phyloP scores from a whole-genome alignment of 2,329 filamentous ascomycete genomes.

The Ramularia endophylla region DNA sequence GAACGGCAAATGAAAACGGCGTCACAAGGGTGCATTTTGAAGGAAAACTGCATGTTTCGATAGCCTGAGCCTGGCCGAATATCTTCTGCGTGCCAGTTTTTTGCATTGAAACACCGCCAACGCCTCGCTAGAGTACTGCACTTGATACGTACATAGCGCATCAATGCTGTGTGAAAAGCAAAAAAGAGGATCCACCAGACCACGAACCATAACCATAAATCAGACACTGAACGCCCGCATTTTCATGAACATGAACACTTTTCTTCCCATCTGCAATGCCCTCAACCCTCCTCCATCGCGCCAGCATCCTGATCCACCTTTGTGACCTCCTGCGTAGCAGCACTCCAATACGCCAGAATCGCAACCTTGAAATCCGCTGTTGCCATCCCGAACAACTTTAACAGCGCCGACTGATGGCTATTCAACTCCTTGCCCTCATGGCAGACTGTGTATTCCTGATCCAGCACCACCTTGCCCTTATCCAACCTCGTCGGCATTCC shows the following conservation, averaged over 20 bases:
- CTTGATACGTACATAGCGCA: slow-evolving; percentile 19
- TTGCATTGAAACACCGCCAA: slow-evolving; percentile 23
- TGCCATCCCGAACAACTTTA: slow-evolving; percentile 90
- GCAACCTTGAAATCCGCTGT: slow-evolving; percentile 85
- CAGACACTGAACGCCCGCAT: too few relatives aligned
- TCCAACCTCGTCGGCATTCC: slow-evolving; percentile 85
- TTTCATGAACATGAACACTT: slow-evolving; percentile 4
- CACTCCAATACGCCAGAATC: slow-evolving; percentile 55
- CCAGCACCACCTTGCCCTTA: slow-evolving; percentile 79
- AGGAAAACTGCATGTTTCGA: slow-evolving; percentile 14
- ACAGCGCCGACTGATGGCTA: slow-evolving; percentile 81
- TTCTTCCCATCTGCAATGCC: too few relatives aligned
- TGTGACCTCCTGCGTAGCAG: slow-evolving; percentile 29
- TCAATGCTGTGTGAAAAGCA: slow-evolving; percentile 19
- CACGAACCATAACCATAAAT: slow-evolving; percentile 1
- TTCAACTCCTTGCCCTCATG: slow-evolving; percentile 79
- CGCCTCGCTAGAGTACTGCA: slow-evolving; percentile 25
- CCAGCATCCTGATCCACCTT: slow-evolving; percentile 23
- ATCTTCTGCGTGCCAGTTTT: slow-evolving; percentile 3
- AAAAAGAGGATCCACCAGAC: slow-evolving; percentile 7
- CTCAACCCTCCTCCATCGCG: slow-evolving; percentile 27
- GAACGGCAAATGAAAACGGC: slow-evolving; percentile 11
- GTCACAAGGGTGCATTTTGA: slow-evolving; percentile 13
- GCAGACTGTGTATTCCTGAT: slow-evolving; percentile 69
- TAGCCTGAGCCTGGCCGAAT: slow-evolving; percentile 14